Percentiles rank a stretch among this genome's conserved stretches.
Evolutionary conservation across 495 filamentous ascomycete genomes (phyloP).

Genomic region (Cenococcum geophilum): DNA sequence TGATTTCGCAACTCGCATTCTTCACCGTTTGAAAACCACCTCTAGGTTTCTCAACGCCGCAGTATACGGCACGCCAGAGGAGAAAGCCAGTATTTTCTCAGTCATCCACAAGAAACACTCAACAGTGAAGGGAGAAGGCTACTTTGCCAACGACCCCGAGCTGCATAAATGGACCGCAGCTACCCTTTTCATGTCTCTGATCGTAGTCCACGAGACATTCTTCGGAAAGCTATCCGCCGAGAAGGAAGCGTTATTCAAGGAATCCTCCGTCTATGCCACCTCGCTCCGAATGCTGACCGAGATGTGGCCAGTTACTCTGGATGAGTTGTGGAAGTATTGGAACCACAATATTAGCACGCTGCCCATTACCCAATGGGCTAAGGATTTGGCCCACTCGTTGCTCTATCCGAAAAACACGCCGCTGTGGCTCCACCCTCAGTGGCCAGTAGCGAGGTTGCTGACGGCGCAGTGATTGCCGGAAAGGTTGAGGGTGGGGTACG

Average conservation of each 20-base stretch:
- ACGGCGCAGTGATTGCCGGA: no score
- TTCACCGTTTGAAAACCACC: not conserved
- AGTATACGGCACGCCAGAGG: not conserved
- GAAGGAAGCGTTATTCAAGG: not conserved
- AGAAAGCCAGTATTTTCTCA: not conserved
- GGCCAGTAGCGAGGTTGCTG: no score
- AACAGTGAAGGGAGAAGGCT: not conserved
- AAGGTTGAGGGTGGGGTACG: no score
- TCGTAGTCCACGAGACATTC: not conserved
- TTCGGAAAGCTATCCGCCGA: not conserved
- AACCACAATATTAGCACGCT: not conserved
- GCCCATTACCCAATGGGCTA: not conserved
- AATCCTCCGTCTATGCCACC: not conserved
- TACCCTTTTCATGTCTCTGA: not conserved
- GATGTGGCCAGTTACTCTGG: not conserved
- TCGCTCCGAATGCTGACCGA: constrained; percentile 6
- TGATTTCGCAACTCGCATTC: constrained; percentile 15
- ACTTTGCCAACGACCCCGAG: constrained; percentile 2
- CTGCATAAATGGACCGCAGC: not conserved
- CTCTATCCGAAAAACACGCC: not conserved
- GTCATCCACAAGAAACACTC: not conserved
- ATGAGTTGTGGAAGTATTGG: not conserved
- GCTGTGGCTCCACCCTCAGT: no score
- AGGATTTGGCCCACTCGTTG: not conserved
- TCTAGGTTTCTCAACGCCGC: not conserved